Base-by-base conservation (phyloP, 106 monocot species). In the Dioscorea alata region DNA sequence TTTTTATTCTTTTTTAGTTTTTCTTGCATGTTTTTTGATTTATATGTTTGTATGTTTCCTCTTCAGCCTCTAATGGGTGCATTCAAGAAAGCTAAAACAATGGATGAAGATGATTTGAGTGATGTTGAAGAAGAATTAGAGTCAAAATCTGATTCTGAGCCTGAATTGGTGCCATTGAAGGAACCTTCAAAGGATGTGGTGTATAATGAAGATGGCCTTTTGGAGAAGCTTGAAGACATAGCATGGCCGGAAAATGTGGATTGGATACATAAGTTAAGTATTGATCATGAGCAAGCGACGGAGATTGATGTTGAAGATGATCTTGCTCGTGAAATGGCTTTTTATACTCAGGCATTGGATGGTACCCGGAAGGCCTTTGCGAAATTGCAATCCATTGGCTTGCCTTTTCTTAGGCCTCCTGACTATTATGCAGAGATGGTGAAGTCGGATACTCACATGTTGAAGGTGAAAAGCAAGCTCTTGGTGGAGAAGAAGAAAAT, bases 361-460 rank as follows among this genome's bases (percentile, higher is more conserved):
- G 91, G 88, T 14, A 84, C 91, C 24, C 50, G 91, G 0, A 34
- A 88, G 50, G 91, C 95, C 4, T 91, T 81, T 49, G 76, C 69
- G 12, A 88, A 86, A 73, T 31, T 96, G 33, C 76, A 96, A 59
- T 65, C 82, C 1, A 71, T 81, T 72, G 73, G 76, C 3, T 13
- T 78, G 23, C 88, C 88, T 4, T 96, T 96, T 71, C 86, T 96
- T 48, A 76, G 91, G 60, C 95, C 95, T n/a, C 74, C 78, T 18
- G 94, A 94, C 51, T 91, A 88, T 64, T 95, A 95, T 35, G 94
- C 94, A 2, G 94, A 95, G 76, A 95, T 95, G 90, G 94, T 95
- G 53, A 95, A 95, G 69, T 66, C 88, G 10, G 94, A 95, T 64
- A 4, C 67, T 52, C 91, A 91, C 66, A 95, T 95, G 94, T 61